These are phyloP conservation scores for Quercus tomentella DNA, from an alignment of 331 rosid genomes.

Conservation along the genomic window DNA sequence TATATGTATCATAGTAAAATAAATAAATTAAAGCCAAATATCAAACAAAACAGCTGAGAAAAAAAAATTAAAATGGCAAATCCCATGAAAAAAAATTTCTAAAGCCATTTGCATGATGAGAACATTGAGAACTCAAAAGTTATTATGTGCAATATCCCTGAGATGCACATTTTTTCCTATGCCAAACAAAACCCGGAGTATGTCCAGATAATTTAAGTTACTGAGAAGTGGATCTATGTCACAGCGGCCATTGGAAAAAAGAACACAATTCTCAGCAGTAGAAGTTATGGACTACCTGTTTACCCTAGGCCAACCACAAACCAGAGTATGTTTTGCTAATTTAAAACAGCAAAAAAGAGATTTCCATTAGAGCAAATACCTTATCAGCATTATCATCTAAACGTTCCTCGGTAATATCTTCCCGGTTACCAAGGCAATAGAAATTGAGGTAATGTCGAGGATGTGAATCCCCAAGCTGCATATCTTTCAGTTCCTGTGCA, in stretches of 20 bases:
- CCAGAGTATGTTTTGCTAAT: neutral
- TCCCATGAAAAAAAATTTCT: neutral
- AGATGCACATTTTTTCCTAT: neutral
- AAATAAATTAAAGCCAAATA: neutral
- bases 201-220: neutral
- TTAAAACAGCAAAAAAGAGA: neutral
- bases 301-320: neutral
- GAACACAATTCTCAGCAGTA: neutral
- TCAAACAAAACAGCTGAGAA: neutral
- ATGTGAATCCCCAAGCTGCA: constrained; percentile 31
- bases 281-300: neutral
- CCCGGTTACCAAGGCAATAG: constrained; percentile 95
- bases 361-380: constrained; percentile 42
- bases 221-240: neutral
- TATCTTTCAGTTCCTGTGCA: constrained; percentile 55
- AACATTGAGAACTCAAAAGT: too few relatives aligned
- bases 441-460: constrained; percentile 90
- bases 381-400: constrained; percentile 28
- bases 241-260: neutral
- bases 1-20: neutral
- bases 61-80: neutral
- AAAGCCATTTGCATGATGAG: neutral
- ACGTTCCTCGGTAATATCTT: constrained; percentile 33
- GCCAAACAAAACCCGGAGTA: too few relatives aligned
- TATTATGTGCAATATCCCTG: neutral